Evolutionary conservation across 2,329 filamentous ascomycete species (phyloP).

Genomic region (Colletotrichum liriopes): DNA sequence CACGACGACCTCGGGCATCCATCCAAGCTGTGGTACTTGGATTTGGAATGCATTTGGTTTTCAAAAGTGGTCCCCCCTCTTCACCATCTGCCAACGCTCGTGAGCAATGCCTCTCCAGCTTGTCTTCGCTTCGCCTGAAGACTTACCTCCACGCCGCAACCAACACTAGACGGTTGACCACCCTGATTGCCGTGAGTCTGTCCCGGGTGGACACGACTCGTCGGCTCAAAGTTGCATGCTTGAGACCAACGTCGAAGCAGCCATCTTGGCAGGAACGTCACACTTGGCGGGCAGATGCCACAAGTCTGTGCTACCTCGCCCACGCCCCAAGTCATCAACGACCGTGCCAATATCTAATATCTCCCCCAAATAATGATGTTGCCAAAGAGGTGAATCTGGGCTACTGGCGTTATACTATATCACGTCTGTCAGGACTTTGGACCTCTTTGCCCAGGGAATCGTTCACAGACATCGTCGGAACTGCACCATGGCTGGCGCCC

Average conservation of each 20-base stretch:
- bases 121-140: background rate
- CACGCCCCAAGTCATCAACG: slow-evolving; percentile 3
- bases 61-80: too few relatives aligned
- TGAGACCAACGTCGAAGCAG: background rate
- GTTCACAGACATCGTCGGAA: slow-evolving; percentile 23
- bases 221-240: background rate
- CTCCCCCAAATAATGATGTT: background rate
- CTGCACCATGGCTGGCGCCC: background rate
- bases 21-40: too few relatives aligned
- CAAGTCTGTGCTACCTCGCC: background rate
- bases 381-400: background rate
- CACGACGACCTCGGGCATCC: background rate
- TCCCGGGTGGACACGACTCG: background rate
- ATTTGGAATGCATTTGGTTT: background rate
- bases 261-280: background rate
- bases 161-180: background rate
- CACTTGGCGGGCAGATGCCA: background rate
- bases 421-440: background rate
- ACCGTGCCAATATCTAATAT: slow-evolving; percentile 13
- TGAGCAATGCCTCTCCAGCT: background rate
- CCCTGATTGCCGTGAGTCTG: background rate
- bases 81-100: background rate
- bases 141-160: background rate
- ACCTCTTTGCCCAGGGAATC: background rate
- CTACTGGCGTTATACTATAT: background rate